Evolutionary conservation across 257 asterid genomes (phyloP), one percentile per base, ranked within the genome.

Genomic region (Solanum boliviense): DNA sequence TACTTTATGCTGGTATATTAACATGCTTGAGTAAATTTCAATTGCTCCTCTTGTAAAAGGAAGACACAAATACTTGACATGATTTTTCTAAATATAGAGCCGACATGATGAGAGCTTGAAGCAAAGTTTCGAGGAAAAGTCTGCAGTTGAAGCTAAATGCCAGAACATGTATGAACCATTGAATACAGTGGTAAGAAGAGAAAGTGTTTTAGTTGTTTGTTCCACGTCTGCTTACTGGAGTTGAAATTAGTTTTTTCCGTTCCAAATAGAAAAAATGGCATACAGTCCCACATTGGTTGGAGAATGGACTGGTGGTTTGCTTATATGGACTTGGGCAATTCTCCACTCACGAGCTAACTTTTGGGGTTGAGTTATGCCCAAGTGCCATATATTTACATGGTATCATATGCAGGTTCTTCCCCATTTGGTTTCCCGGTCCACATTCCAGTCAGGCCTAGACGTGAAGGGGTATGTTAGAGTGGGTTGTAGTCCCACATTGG

Each of bases 131-230:
- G 96, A 95, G 91, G 98, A 95, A 88, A 92, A 88, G 87, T 93
- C 95, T 78, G 96, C 94, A 31, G 94, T 94, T 89, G 98, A 95
- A 93, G 98, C 96, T 84, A 94, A 91, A 90, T 94, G 92, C 91
- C 95, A 93, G 92, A 93, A 91, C 87, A 93, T 92, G 76, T 96
- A 93, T 84, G 94, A 93, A 58, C 98, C 98, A 1, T 86, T 93
- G 16, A 95, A 95, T 87, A 84, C 90, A 5, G 92, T 93, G 92
- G 98, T 92, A 36, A 36, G 76, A 86, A 74, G 18, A 44, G 73
- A 15, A 84, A 11, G 16, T 36, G 23, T 41, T 58, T 20, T 39
- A 39, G 62, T 78, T 39, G 62, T 39, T 78, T 78, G 35, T 39
- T 78, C 60, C 23, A 78, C 9, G n/a, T 78, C 35, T 25, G 36